Evolutionary conservation across 2,329 filamentous ascomycete species (phyloP), one percentile per base, ranked within the genome.

Genomic region (Penicillium sp.): DNA sequence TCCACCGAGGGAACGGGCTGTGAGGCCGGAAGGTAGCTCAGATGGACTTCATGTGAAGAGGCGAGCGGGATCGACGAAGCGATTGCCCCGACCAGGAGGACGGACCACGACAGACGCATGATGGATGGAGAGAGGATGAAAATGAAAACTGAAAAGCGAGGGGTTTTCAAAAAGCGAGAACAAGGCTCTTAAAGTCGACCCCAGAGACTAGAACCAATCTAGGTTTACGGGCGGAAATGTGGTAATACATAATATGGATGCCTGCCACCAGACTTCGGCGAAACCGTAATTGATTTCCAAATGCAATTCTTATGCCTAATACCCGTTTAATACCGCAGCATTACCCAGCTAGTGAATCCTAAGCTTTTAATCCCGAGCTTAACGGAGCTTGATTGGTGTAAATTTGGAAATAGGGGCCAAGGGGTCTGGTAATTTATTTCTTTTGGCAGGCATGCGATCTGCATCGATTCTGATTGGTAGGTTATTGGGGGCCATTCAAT

Each of bases 1-100:
- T 55, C 37, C 4, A 50, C 45, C 3, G 52, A 47, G 16, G 57
- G 35, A 27, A 56, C 47, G 1, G 55, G 39, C 3, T 45, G 43
- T 4, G 52, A 37, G 4, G 58, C 49, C 13, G 65, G 61, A 13
- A 63, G 50, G 49, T 64, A 65, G 16, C 59, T 63, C n/a, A 66
- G 55, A n/a, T 55, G 61, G 11, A 66, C 45, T 49, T 61, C 57
- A 35, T 66, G 61, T 24, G 56, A 56, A 24, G 54, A 46, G 3
- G 50, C 43, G 26, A 52, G 35, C 19, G 61, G 57, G 24, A 63
- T 59, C 10, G 58, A 42, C 24, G 59, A 55, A 42, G 59, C 58
- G 29, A 63, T 50, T n/a, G 58, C 58, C 49, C 49, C 54, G 48
- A 56, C 56, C 8, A 64, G n/a, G 42, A 64, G 27, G 5, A 53